phyloP scores from a whole-genome alignment of 1,139 yeast species.

The Diutina mesorugosa region DNA sequence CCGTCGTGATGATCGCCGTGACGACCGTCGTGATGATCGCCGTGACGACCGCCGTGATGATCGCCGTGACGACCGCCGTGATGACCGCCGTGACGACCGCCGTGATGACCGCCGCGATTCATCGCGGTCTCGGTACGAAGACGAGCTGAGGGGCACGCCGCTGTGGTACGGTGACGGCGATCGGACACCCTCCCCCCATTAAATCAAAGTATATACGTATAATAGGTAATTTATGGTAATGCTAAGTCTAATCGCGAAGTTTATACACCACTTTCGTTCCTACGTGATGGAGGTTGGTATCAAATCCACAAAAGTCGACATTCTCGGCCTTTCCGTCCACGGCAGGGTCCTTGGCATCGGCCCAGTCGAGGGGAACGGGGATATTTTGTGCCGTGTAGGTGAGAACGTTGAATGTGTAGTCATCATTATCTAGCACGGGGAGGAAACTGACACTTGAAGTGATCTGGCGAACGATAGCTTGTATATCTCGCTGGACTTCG shows the following conservation, averaged over 20 bases:
- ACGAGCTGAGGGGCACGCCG: background rate
- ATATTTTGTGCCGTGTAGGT: conserved; percentile 65
- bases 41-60: background rate
- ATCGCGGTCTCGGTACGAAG: background rate
- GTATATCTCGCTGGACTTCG: conserved; percentile 62
- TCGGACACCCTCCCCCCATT: background rate
- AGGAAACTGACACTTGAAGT: conserved; percentile 81
- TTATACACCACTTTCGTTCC: conserved; percentile 71
- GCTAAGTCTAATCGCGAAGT: conserved; percentile 5
- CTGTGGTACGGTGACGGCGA: background rate
- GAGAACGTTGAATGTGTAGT: conserved; percentile 73
- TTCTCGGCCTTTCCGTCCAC: conserved; percentile 43
- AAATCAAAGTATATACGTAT: background rate
- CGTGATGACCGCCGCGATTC: background rate
- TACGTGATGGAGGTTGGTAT: conserved; percentile 58
- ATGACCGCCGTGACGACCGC: too few relatives aligned
- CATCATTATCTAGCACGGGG: conserved; percentile 57
- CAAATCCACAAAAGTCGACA: conserved; percentile 59
- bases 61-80: background rate
- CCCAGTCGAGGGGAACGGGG: conserved; percentile 72
- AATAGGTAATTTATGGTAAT: too few relatives aligned
- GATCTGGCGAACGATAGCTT: conserved; percentile 76
- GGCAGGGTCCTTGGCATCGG: conserved; percentile 57
- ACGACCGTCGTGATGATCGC: background rate
- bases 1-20: background rate